Percentiles rank a stretch among this genome's conserved stretches.
These are phyloP conservation scores for Fallopia convolvulus DNA, from an alignment of 148 eudicot genomes.

Conservation along the genomic window DNA sequence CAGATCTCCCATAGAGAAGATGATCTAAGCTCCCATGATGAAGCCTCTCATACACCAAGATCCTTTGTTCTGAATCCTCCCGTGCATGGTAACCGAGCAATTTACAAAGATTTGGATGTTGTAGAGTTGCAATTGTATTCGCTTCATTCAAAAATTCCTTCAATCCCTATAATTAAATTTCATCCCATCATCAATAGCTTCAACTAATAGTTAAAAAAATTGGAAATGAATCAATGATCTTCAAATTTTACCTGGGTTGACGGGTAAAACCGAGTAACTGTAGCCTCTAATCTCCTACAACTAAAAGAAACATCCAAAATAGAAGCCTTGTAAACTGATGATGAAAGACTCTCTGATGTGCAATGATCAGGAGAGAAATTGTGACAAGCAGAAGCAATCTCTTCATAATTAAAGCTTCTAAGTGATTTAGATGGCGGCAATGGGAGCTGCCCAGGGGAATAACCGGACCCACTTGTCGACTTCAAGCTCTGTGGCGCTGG, in stretches of 20 bases:
- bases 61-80: conserved; percentile 68
- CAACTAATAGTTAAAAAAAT: not conserved
- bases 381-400: conserved; percentile 69
- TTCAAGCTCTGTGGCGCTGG: conserved; percentile 63
- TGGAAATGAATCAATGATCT: not conserved
- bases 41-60: conserved; percentile 87
- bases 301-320: conserved; percentile 45
- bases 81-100: conserved; percentile 88
- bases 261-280: conserved; percentile 65
- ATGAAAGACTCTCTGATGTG: conserved; percentile 75
- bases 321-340: conserved; percentile 62
- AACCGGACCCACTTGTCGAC: conserved; percentile 39
- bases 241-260: conserved; percentile 47
- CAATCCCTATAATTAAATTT: conserved; percentile 34
- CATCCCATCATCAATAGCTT: not conserved
- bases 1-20: conserved; percentile 60
- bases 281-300: conserved; percentile 59
- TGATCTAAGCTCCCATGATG: conserved; percentile 88
- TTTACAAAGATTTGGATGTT: conserved; percentile 81
- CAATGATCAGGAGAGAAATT: conserved; percentile 75
- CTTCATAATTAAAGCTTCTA: conserved; percentile 58
- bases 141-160: conserved; percentile 79
- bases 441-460: conserved; percentile 68
- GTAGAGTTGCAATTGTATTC: conserved; percentile 76
- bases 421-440: conserved; percentile 49